Percentiles rank a stretch among this genome's conserved stretches.
Evolutionary conservation across 495 filamentous ascomycete genomes (phyloP).

Genomic region (Choiromyces venosus): DNA sequence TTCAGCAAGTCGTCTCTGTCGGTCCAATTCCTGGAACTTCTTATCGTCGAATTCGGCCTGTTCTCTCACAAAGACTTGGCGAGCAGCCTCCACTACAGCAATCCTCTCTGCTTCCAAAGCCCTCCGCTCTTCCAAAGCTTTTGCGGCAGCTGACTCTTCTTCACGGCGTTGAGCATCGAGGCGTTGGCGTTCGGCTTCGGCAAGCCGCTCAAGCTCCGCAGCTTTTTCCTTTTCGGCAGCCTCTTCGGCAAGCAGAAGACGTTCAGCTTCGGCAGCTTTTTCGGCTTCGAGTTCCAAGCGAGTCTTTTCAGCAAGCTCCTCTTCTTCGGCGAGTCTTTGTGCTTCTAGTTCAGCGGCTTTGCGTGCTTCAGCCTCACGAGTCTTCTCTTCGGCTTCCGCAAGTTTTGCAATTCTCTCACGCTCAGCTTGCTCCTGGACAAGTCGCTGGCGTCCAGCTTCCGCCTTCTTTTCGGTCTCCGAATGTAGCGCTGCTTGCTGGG

Average conservation of each 20-base stretch:
- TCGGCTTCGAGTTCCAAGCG: conserved; percentile 8
- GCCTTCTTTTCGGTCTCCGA: conserved; percentile 7
- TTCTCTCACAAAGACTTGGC: conserved; percentile 6
- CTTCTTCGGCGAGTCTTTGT: conserved; percentile 13
- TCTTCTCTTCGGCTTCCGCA: conserved; percentile 7
- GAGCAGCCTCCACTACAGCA: conserved; percentile 13
- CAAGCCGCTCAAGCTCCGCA: conserved; percentile 16
- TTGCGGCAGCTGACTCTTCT: not conserved
- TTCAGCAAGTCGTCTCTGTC: conserved; percentile 22
- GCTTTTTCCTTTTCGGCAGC: conserved; percentile 10
- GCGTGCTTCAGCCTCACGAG: not conserved
- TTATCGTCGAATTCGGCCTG: conserved; percentile 2
- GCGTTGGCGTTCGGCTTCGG: conserved; percentile 19
- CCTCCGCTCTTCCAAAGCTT: not conserved
- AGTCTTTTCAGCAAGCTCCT: conserved; percentile 11
- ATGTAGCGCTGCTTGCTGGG: not conserved
- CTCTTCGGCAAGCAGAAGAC: conserved; percentile 6
- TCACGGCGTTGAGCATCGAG: conserved; percentile 1
- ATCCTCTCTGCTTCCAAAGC: not conserved
- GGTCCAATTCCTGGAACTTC: conserved; percentile 19
- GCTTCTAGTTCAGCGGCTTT: not conserved
- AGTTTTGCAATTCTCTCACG: conserved; percentile 5
- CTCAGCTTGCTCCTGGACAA: conserved; percentile 1
- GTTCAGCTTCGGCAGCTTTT: conserved; percentile 10
- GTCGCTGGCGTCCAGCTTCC: conserved; percentile 11